Conservation (phyloP, 2,329 filamentous ascomycete genomes). For the Neocatenulostroma microsporum region DNA sequence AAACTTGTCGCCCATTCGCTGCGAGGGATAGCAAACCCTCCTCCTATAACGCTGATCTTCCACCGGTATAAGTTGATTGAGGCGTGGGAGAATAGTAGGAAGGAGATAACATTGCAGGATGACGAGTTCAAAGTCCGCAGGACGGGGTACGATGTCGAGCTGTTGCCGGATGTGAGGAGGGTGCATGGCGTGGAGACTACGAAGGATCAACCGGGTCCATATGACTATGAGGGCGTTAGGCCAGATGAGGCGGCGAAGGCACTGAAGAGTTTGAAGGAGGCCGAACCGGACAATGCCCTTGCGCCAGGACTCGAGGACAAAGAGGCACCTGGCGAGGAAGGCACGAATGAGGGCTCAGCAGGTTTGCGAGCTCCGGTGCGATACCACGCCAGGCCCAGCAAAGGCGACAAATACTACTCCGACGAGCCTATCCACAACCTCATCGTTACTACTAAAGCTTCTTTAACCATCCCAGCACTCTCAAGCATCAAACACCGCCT, state of each 20-base stretch:
- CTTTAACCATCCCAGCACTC: slow-evolving; percentile 59
- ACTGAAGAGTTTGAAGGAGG: too few relatives aligned
- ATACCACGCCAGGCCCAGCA: background rate
- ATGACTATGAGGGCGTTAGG: slow-evolving; percentile 17
- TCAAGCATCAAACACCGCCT: slow-evolving; percentile 59
- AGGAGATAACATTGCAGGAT: slow-evolving; percentile 42
- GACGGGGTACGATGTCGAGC: slow-evolving; percentile 41
- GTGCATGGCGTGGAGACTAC: slow-evolving; percentile 30
- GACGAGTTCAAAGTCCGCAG: slow-evolving; percentile 31
- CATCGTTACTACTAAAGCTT: slow-evolving; percentile 70
- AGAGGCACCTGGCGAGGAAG: too few relatives aligned
- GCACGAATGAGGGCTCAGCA: too few relatives aligned
- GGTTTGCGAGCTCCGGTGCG: too few relatives aligned
- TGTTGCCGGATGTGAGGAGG: slow-evolving; percentile 30
- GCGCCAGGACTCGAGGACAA: too few relatives aligned
- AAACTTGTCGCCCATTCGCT: slow-evolving; percentile 69
- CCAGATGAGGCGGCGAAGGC: slow-evolving; percentile 24
- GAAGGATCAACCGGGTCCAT: slow-evolving; percentile 14
- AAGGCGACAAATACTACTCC: slow-evolving; percentile 6
- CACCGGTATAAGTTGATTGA: slow-evolving; percentile 45
- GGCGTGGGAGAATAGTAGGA: slow-evolving; percentile 42
- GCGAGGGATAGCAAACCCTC: slow-evolving; percentile 51
- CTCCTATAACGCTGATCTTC: slow-evolving; percentile 74
- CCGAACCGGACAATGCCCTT: too few relatives aligned
- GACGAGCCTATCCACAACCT: slow-evolving; percentile 57